These are phyloP conservation scores for Kwoniella sp. DNA, from an alignment of 768 basidiomycete genomes.

Conservation along the genomic window DNA sequence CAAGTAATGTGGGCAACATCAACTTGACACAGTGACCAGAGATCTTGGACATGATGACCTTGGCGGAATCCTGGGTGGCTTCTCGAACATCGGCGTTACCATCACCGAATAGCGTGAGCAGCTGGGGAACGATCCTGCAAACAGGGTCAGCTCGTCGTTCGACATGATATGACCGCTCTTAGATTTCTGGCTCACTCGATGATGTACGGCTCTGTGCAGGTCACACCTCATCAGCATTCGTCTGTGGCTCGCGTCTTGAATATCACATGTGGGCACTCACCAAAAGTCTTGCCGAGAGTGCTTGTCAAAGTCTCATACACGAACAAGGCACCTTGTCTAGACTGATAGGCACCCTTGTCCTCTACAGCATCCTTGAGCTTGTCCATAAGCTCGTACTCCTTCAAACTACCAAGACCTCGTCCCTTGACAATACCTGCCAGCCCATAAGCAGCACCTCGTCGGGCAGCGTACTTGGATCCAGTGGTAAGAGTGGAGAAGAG, in stretches of 20 bases:
- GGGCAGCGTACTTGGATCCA: conserved; percentile 80
- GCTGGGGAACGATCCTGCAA: conserved; percentile 68
- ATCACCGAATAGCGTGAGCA: conserved; percentile 86
- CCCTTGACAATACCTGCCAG: conserved; percentile 90
- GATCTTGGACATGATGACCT: conserved; percentile 91
- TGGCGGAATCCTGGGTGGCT: conserved; percentile 86
- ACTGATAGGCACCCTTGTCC: conserved; percentile 84
- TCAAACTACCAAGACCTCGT: conserved; percentile 80
- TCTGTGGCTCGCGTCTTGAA: neutral
- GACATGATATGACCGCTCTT: too few species aligned
- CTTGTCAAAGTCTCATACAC: conserved; percentile 87
- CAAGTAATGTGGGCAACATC: conserved; percentile 83
- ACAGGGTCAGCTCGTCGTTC: conserved; percentile 10
- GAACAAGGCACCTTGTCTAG: conserved; percentile 91
- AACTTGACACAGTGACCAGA: conserved; percentile 91
- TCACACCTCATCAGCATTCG: neutral
- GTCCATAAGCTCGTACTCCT: conserved; percentile 76
- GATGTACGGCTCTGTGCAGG: conserved; percentile 72
- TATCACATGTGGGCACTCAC: conserved; percentile 24
- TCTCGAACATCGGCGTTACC: conserved; percentile 83
- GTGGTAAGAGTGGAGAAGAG: conserved; percentile 76
- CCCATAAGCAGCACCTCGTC: conserved; percentile 98
- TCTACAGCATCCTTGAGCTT: conserved; percentile 75
- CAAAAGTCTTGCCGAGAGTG: conserved; percentile 85
- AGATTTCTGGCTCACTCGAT: conserved; percentile 57